Base-by-base conservation (phyloP, 192 early-diverging fungal genomes). In the Backusella tarrabulga region DNA sequence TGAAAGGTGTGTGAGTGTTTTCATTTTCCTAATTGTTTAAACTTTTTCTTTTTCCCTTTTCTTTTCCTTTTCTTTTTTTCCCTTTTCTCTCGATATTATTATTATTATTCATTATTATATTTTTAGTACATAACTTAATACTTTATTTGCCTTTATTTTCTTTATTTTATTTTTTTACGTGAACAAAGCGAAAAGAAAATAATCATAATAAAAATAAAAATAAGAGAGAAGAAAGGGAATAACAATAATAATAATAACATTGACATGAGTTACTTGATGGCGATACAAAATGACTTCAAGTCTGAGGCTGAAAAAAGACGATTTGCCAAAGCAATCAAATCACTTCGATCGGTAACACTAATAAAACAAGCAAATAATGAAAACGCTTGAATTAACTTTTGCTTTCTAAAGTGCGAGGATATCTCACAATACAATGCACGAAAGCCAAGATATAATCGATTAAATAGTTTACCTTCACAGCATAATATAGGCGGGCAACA, bases 291-390 rank as follows among this genome's bases (percentile, higher is more conserved):
- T 63, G 56, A 63, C 23, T 63, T 63, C 56, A 63, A 29, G 23
- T 63, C 56, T 63, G 56, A 63, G 56, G 56, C 56, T 63, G 56
- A 63, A 63, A 63, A 63, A 63, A 26, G 56, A 29, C 21, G 56
- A 63, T 63, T 63, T 63, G 23, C 56, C 26, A 23, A 29, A 29
- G 56, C 56, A 63, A 63, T 63, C 12, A 63, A 63, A 63, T 29
- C 56, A 12, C 56, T 63, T 63, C 56, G 56, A 63, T 63, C 56
- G 56, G 56, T 63, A 63, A 63, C 2, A 63, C 12, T 11, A 26
- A 63, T 26, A 63, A 63, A 63, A 15, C 0, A 63, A 63, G 1
- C 56, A 29, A 63, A 63, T 23, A 63, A 63, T 50, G 19, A 50
- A n/a, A 50, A 50, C 15, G 46, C 19, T 6, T 40, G 9, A 29